These are phyloP conservation scores for Xeromyces bisporus DNA, from an alignment of 495 filamentous ascomycete species.

Conservation along the genomic window DNA sequence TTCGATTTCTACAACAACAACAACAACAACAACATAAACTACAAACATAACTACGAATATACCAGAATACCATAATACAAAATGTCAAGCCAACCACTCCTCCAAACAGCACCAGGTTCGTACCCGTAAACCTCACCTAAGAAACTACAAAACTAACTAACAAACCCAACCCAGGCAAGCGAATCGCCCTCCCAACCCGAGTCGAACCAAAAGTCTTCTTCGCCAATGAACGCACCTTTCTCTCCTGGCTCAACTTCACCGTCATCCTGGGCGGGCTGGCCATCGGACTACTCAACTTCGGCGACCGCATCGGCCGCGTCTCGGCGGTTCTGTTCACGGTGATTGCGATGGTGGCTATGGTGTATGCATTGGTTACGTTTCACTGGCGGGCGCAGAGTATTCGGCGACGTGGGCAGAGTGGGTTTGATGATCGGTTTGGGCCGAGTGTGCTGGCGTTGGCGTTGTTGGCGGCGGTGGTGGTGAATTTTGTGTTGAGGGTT, in stretches of 20 bases:
- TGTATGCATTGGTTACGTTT: constrained; percentile 87
- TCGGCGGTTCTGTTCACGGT: constrained; percentile 83
- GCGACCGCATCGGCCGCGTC: constrained; percentile 81
- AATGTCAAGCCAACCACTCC: constrained; percentile 95
- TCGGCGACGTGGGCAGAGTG: constrained; percentile 72
- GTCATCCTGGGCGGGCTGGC: constrained; percentile 93
- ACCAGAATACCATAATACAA: too few relatives aligned
- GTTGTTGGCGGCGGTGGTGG: constrained; percentile 67
- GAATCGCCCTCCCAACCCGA: constrained; percentile 92
- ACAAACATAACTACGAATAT: too few relatives aligned
- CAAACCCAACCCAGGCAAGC: too few relatives aligned
- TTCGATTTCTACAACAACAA: too few relatives aligned
- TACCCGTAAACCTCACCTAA: too few relatives aligned
- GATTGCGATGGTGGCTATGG: constrained; percentile 88
- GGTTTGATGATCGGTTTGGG: constrained; percentile 90
- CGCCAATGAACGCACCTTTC: constrained; percentile 97
- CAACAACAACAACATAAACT: too few relatives aligned
- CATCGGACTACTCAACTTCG: constrained; percentile 94
- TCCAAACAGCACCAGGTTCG: constrained; percentile 62
- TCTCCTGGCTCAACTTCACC: constrained; percentile 98
- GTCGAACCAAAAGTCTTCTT: constrained; percentile 99
- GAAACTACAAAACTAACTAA: too few relatives aligned
- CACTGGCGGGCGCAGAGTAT: constrained; percentile 96
- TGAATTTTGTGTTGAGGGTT: constrained; percentile 86
- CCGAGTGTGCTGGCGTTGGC: constrained; percentile 78